Base-by-base conservation (phyloP, 192 early-diverging fungal genomes). In the Coemansia sp. region DNA sequence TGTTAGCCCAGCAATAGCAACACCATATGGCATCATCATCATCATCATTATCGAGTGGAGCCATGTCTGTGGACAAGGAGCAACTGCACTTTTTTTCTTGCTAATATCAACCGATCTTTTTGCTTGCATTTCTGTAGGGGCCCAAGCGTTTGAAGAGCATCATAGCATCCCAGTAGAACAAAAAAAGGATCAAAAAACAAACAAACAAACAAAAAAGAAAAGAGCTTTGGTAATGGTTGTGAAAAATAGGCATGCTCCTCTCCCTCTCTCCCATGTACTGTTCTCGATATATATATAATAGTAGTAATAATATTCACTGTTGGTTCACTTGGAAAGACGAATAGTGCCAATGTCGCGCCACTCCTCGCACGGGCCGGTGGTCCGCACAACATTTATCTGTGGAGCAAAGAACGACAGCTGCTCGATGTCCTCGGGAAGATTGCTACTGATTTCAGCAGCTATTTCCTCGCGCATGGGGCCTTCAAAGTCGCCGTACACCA, bases 321-420 rank as follows among this genome's bases (percentile, higher is more conserved):
- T 38, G n/a, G n/a, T 42, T 63, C 22, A 41, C n/a, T 9, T 45
- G 14, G 20, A 16, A 45, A 74, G 51, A 9, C 42, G 42, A 12
- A 81, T 70, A 25, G 54, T 62, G 42, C 78, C 78, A 42, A 65
- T 71, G 56, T 56, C 43, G 49, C 67, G 66, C 78, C 78, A 81
- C 43, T 72, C 46, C 5, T 58, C 64, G 37, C 65, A 75, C 11
- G 64, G 50, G 12, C 79, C 79, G 7, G 49, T 61, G 7, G 79
- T 81, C 17, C 63, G 57, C 17, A 76, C 44, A 10, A 81, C 41
- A 22, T 41, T 39, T 1, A 81, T 67, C 9, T 81, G 64, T 3
- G 63, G 38, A 19, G 79, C 59, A 13, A 56, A 53, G 44, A 66
- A 81, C 11, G 79, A 69, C 37, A 81, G 61, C 6, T 50, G 11